A percentile compares a stretch with the other conserved stretches of the same genome.
Evolutionary conservation across 2,329 filamentous ascomycete genomes (phyloP).

Genomic region (Didymella sp.): DNA sequence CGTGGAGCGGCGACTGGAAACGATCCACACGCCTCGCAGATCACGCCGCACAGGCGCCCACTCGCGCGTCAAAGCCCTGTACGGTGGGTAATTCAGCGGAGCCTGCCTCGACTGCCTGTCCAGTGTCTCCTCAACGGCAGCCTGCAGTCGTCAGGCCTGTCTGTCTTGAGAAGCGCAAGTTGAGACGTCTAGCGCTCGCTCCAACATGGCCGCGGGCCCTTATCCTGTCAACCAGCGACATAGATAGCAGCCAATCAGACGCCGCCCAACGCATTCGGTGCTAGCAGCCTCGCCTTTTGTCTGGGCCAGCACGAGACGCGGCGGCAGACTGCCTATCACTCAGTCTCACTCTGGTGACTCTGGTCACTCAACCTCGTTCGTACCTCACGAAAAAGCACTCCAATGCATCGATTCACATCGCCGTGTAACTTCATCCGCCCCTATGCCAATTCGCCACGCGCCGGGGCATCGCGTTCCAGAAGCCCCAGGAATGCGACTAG

Average conservation of each 20-base stretch:
- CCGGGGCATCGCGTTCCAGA: constrained; percentile 15
- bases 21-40: constrained; percentile 1
- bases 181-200: constrained; percentile 13
- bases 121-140: not conserved
- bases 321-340: not conserved
- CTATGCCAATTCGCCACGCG: constrained; percentile 5
- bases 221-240: not conserved
- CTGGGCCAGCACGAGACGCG: not conserved
- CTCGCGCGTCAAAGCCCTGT: not conserved
- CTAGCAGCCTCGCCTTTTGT: constrained; percentile 6
- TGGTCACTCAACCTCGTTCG: too few species aligned
- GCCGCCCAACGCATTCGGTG: not conserved
- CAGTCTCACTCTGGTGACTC: too few species aligned
- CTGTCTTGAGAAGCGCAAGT: not conserved
- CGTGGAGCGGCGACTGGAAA: constrained; percentile 1
- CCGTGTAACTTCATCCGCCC: not conserved
- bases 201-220: constrained; percentile 1
- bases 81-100: not conserved
- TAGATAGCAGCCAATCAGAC: not conserved
- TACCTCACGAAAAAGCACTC: not conserved
- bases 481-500: constrained; percentile 7
- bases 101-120: not conserved
- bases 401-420: not conserved
- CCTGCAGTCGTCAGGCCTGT: not conserved
- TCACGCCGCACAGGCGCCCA: constrained; percentile 8